A percentile compares a stretch with the other conserved stretches of the same genome.
These are phyloP conservation scores for Hymenochaete sp. DNA, from an alignment of 1,284 basidiomycete genomes.

Conservation along the genomic window DNA sequence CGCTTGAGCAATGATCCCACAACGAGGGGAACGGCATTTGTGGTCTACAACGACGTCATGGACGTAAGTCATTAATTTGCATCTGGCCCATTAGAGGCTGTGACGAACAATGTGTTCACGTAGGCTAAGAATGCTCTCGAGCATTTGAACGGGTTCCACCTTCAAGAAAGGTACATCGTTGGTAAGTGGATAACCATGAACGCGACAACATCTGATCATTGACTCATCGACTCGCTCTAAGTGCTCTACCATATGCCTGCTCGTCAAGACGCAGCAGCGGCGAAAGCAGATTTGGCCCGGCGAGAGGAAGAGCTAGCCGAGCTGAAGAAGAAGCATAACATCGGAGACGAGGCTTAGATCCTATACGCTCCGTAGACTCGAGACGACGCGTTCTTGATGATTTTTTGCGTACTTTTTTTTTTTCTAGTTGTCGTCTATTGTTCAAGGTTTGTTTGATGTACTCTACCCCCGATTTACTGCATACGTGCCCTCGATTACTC, in stretches of 20 bases:
- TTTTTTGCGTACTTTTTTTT: background rate
- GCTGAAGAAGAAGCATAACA: slow-evolving; percentile 81
- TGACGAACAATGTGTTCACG: slow-evolving; percentile 18
- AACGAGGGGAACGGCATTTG: slow-evolving; percentile 93
- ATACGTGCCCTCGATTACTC: too few species aligned
- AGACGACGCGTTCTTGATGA: background rate
- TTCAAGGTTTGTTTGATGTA: background rate
- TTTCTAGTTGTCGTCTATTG: slow-evolving; percentile 2
- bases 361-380: too few species aligned
- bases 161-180: slow-evolving; percentile 96
- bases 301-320: slow-evolving; percentile 86
- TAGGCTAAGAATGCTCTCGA: slow-evolving; percentile 94
- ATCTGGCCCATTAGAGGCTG: slow-evolving; percentile 5
- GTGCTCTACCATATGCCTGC: slow-evolving; percentile 97
- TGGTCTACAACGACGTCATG: slow-evolving; percentile 87
- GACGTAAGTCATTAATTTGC: slow-evolving; percentile 41
- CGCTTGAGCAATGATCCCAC: slow-evolving; percentile 88
- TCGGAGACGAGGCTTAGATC: slow-evolving; percentile 54
- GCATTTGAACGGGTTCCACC: slow-evolving; percentile 95
- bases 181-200: slow-evolving; percentile 27
- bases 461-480: background rate
- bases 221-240: slow-evolving; percentile 21
- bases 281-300: slow-evolving; percentile 86
- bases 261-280: slow-evolving; percentile 85
- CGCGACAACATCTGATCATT: background rate